Base-by-base conservation (phyloP, 2,329 filamentous ascomycete species). In the Bipolaris zeicola region DNA sequence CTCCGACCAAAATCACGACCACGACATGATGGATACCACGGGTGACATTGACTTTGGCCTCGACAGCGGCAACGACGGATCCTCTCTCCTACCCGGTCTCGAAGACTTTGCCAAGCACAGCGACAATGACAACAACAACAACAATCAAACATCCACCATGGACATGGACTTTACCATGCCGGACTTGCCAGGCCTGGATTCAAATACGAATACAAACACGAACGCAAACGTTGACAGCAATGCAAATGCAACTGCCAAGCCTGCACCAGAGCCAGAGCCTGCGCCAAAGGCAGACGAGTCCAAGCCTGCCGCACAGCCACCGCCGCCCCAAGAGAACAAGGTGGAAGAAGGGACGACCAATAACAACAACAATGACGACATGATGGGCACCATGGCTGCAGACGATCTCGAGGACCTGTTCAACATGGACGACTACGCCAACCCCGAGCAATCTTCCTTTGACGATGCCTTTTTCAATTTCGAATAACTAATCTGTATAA, bases 401-500 rank as follows among this genome's bases (percentile, higher is more conserved):
- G 68, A 75, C 47, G 63, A 72, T 37, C 60, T 76, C 5, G 71
- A 76, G 6, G 73, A 75, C 24, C 63, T 76, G 3, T 75, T 75
- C 61, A 69, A 73, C 50, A 58, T 73, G 51, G 73, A 75, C 46
- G 66, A 70, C 38, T 71, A 74, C 44, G 67, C 67, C 31, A 72
- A 74, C 34, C 65, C 68, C 0, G 72, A 74, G 45, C 64, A 62
- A 13, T 73, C 71, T 3, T 67, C 74, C 16, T 77, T 78, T 54
- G 72, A 77, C 50, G 71, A 77, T 41, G 76, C 73, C 3, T 77
- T 76, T 50, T 76, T 76, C 60, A 71, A 72, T 10, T 72, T 73
- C 33, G 72, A 68, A 10, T 63, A 67, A 28, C 37, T 45, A 7
- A 13, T 24, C 24, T 24, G 24, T 3, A 5, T 24, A 5, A 6